Evolutionary conservation across 805 yeast genomes (phyloP), one percentile per base, ranked within the genome.

Genomic region (Metschnikowia cerradonensis): DNA sequence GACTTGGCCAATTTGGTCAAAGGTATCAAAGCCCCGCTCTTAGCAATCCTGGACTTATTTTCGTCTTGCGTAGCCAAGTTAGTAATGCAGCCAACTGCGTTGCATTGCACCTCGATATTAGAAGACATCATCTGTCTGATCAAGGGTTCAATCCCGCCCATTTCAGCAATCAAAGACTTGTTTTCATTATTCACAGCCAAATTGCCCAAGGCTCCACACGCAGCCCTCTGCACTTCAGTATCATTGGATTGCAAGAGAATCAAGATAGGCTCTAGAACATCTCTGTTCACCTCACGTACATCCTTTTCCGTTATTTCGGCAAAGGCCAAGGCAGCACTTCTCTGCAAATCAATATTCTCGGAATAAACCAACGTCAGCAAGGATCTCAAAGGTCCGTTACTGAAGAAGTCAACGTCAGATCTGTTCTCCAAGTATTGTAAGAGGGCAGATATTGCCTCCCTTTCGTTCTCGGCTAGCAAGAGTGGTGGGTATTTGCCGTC

Each of bases 61-160:
- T 90, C 96, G 70, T 94, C 99, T 71, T 89, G 96, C 6, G 99
- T 94, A 6, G 99, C 99, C 68, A 94, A 80, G 66, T 94, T 94
- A 35, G 99, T 94, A 64, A 94, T 91, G 68, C 99, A 94, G 15
- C 99, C 99, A 51, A 94, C 99, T 2, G 99, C 99, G 66, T 94
- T 94, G 70, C 99, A 94, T 72, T 94, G 99, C 37, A 94, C 98
- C 69, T 94, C 99, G 52, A 94, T 96, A 64, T 94, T 94, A 49
- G 94, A 82, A 39, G 96, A 86, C 86, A 90, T 86, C 99, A 94
- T 94, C 72, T 94, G 99, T 68, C 95, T 85, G 61, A 94, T 94
- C 42, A 94, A 80, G 4, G 98, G 98, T 56, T 91, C 96, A 51
- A 94, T 79, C 2, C 98, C 99, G 30, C 98, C 98, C 97, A 94